Evolutionary conservation across 2,329 filamentous ascomycete genomes (phyloP), one percentile per base, ranked within the genome.

Genomic region (Aspergillus sp.): DNA sequence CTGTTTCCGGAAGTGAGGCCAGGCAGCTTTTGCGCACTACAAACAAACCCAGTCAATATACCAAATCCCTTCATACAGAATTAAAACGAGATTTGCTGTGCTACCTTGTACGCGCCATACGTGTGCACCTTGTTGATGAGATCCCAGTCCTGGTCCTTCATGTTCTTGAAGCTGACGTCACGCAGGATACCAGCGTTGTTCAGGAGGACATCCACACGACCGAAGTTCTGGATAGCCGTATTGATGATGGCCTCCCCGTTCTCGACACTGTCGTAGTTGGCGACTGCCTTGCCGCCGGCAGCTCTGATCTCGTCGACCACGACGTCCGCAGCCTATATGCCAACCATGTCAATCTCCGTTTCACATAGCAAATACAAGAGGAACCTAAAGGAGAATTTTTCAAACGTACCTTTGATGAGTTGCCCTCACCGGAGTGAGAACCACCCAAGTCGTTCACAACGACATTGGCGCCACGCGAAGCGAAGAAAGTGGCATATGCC

Each of bases 1-100:
- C 74, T 98, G 93, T 76, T 97, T 97, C 64, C 91, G 81, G 80
- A 98, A 97, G 72, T 97, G 78, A 50, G 91, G 89, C 91, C 93
- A 98, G 44, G 93, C 93, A 53, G 93, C 93, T 69, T 83, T 84
- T 51, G 93, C 80, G 69, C 88, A 94, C 81, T 78, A 55, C 48
- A 12, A 5, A 9, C 34, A 42, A 42, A 35, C 19, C 5, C 26
- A 34, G 44, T 62, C 47, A 66, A 55, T 48, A 33, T 33, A n/a
- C 28, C 5, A n/a, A 27, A 32, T 6, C 8, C 5, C 10, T 28
- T 3, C 19, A 29, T n/a, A 26, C 39, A 2, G 29, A 7, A 6
- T 5, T 10, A 28, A 32, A 40, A 27, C 29, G 32, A 27, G 34
- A n/a, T 3, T 30, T 48, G 29, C n/a, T 34, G 59, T 39, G 19